A percentile compares a stretch with the other conserved stretches of the same genome.
Evolutionary conservation across 2,329 filamentous ascomycete genomes (phyloP).

Genomic region (Leptographium wingfieldii): DNA sequence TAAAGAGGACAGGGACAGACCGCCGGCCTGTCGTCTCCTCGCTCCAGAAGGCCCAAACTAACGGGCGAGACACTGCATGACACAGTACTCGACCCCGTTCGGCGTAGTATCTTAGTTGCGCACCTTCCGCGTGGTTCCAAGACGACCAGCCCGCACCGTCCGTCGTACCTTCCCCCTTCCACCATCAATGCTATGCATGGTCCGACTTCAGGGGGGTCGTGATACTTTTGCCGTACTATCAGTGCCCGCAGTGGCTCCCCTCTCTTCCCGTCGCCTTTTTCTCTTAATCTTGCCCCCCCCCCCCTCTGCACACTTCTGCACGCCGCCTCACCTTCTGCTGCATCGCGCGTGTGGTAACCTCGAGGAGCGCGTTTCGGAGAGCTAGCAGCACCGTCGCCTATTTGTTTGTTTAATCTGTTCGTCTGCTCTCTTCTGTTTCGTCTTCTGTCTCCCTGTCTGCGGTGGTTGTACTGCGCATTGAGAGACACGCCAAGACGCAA

Average conservation of each 20-base stretch:
- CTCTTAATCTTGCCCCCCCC: background rate
- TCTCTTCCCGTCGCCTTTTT: background rate
- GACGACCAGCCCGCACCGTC: background rate
- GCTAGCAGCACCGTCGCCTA: background rate
- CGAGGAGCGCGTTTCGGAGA: background rate
- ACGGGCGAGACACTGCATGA: background rate
- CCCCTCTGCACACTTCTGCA: background rate
- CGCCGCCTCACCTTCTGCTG: background rate
- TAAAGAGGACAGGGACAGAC: background rate
- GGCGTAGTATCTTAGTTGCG: background rate
- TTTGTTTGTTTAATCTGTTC: background rate
- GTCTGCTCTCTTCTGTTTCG: background rate
- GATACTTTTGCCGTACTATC: background rate
- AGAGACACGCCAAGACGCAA: background rate
- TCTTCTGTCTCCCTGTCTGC: background rate
- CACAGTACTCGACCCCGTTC: background rate
- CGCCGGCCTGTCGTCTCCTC: background rate
- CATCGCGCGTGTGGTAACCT: background rate
- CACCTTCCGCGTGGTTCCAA: background rate
- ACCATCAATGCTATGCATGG: background rate
- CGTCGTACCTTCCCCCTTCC: background rate
- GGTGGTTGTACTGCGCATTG: background rate
- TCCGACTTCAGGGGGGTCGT: background rate
- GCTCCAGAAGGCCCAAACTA: background rate
- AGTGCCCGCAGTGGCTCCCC: no score